Evolutionary conservation across 352 stramenopile genomes (phyloP).

Genomic region (Phytophthora sojae): DNA sequence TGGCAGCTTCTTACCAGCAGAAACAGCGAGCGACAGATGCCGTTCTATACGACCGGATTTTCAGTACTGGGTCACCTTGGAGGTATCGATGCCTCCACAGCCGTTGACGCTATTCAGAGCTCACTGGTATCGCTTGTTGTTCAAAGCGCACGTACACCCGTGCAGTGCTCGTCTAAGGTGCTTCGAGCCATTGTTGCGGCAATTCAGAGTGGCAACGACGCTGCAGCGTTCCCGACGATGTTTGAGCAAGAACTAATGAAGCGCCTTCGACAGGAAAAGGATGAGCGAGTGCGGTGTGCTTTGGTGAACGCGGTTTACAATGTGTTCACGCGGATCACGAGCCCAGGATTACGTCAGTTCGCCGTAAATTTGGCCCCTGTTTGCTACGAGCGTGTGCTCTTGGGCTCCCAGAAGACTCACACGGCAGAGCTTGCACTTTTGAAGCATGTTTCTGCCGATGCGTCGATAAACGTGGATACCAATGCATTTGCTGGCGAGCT

Average conservation of each 20-base stretch:
- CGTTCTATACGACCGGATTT: conserved; percentile 52
- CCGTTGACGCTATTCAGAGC: conserved; percentile 24
- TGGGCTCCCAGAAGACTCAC: conserved; percentile 18
- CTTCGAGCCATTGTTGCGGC: conserved; percentile 33
- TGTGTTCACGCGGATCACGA: conserved; percentile 39
- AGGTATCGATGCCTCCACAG: conserved; percentile 34
- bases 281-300: conserved; percentile 25
- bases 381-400: conserved; percentile 35
- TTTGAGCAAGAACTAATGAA: conserved; percentile 38
- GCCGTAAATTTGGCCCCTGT: conserved; percentile 19
- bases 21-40: conserved; percentile 3
- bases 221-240: conserved; percentile 21
- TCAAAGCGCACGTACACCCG: conserved; percentile 18
- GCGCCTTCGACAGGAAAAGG: conserved; percentile 24
- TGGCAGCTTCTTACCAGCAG: conserved; percentile 46
- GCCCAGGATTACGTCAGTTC: conserved; percentile 22
- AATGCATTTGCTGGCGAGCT: conserved; percentile 11
- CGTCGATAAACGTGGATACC: background rate
- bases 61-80: conserved; percentile 38
- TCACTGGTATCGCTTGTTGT: conserved; percentile 47
- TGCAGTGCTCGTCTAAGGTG: conserved; percentile 15
- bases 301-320: conserved; percentile 37
- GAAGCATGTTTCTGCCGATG: conserved; percentile 27
- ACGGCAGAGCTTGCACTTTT: conserved; percentile 29
- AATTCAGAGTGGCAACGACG: conserved; percentile 26